phyloP scores from a whole-genome alignment of 306 rosid species.

The Fragaria nilgerrensis region DNA sequence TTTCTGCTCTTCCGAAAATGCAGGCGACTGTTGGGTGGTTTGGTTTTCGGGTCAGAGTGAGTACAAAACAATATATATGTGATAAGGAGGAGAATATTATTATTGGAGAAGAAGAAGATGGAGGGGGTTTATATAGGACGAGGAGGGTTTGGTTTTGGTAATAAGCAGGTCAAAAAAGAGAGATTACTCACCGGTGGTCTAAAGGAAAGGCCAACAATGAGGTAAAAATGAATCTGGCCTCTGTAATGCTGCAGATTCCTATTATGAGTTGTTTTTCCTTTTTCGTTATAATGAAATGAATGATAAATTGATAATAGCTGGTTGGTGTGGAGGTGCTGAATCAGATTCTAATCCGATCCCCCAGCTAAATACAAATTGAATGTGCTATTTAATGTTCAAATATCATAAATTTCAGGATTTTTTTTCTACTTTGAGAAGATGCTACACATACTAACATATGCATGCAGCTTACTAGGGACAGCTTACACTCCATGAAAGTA shows the following conservation, averaged over 20 bases:
- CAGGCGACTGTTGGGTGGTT: constrained; percentile 9
- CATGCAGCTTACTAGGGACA: too few species aligned
- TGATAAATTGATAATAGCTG: not conserved
- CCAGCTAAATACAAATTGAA: not conserved
- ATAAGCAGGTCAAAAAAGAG: not conserved
- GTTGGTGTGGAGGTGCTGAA: not conserved
- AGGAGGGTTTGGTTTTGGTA: not conserved
- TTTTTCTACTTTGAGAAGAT: not conserved
- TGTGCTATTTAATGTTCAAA: not conserved
- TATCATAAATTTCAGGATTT: not conserved
- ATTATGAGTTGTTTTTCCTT: not conserved
- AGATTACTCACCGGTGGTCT: not conserved
- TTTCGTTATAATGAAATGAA: not conserved
- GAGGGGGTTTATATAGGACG: constrained; percentile 26
- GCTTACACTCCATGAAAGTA: too few species aligned
- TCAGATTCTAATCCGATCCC: not conserved
- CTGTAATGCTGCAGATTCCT: not conserved
- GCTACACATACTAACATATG: not conserved
- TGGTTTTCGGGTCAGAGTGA: not conserved
- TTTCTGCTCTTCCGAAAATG: constrained; percentile 16
- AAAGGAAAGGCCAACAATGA: not conserved
- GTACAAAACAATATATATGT: not conserved
- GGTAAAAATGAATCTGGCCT: not conserved
- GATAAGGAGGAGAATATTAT: not conserved
- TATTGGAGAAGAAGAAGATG: constrained; percentile 8